These are phyloP conservation scores for Coniosporium tulheliwenetii DNA, from an alignment of 2,329 filamentous ascomycete genomes.

Conservation along the genomic window DNA sequence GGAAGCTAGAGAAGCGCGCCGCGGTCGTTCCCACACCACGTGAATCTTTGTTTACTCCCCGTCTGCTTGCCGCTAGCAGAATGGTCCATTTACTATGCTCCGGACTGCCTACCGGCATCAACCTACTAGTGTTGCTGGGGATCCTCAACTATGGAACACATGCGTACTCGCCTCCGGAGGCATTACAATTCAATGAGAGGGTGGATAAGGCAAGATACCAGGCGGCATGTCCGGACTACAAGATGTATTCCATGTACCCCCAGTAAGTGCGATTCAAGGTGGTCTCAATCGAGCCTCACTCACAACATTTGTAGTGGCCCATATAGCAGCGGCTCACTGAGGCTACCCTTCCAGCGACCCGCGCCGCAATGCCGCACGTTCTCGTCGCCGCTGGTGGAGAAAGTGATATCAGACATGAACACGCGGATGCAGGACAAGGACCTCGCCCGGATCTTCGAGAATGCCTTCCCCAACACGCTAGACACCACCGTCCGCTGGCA, in stretches of 20 bases:
- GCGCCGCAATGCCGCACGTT: conserved; percentile 75
- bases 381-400: conserved; percentile 69
- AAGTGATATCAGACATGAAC: conserved; percentile 72
- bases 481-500: conserved; percentile 88
- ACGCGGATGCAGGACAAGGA: conserved; percentile 69
- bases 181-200: conserved; percentile 6
- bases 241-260: conserved; percentile 19
- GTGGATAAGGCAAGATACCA: conserved; percentile 15
- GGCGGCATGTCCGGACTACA: conserved; percentile 21
- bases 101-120: no score
- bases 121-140: no score
- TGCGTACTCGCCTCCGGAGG: no score
- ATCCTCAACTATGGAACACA: no score
- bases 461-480: conserved; percentile 82
- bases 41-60: no score
- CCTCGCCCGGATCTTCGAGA: conserved; percentile 83
- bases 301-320: conserved; percentile 43
- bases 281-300: conserved; percentile 2
- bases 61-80: no score
- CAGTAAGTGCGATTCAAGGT: conserved; percentile 12
- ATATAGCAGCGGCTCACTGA: conserved; percentile 61
- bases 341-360: conserved; percentile 76
- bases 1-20: no score
- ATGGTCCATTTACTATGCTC: no score
- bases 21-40: no score